phyloP scores from a whole-genome alignment of 2,329 filamentous ascomycete genomes.

The Hymenotorrendiella dingleyae region DNA sequence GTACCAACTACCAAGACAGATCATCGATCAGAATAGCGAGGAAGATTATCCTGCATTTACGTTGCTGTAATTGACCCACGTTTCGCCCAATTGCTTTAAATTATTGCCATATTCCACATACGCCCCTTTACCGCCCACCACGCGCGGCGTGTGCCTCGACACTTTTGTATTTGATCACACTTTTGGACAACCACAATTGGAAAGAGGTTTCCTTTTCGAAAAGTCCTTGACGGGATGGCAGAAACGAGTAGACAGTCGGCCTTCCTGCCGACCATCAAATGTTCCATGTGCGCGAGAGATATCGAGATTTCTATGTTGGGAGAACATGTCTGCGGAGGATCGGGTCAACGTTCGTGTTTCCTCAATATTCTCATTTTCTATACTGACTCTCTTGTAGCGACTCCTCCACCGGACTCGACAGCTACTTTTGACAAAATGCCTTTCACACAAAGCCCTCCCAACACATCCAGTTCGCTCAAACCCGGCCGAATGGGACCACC shows the following conservation, averaged over 20 bases:
- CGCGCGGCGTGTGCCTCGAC: too few species aligned
- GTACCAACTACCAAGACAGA: too few species aligned
- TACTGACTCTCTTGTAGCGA: slow-evolving; percentile 20
- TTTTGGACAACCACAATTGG: too few species aligned
- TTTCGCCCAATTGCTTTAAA: too few species aligned
- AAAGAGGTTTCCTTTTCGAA: too few species aligned
- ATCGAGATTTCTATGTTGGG: slow-evolving; percentile 84
- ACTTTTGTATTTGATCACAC: too few species aligned
- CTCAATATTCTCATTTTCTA: neutral
- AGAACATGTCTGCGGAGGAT: slow-evolving; percentile 66
- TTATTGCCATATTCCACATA: too few species aligned
- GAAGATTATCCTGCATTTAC: too few species aligned
- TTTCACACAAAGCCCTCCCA: slow-evolving; percentile 19
- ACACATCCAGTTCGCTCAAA: slow-evolving; percentile 29
- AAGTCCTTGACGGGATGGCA: slow-evolving; percentile 22
- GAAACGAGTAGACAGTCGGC: slow-evolving; percentile 45
- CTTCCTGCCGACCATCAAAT: slow-evolving; percentile 80
- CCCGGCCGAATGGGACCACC: slow-evolving; percentile 38
- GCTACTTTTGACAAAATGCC: slow-evolving; percentile 21
- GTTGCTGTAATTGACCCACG: too few species aligned
- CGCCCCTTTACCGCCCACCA: too few species aligned
- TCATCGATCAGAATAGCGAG: too few species aligned
- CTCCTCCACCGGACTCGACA: slow-evolving; percentile 26
- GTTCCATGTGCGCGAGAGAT: slow-evolving; percentile 69
- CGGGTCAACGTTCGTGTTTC: slow-evolving; percentile 39